These are phyloP conservation scores for Zygnema circumcarinatum DNA, from an alignment of 139 green algal genomes.

Conservation along the genomic window DNA sequence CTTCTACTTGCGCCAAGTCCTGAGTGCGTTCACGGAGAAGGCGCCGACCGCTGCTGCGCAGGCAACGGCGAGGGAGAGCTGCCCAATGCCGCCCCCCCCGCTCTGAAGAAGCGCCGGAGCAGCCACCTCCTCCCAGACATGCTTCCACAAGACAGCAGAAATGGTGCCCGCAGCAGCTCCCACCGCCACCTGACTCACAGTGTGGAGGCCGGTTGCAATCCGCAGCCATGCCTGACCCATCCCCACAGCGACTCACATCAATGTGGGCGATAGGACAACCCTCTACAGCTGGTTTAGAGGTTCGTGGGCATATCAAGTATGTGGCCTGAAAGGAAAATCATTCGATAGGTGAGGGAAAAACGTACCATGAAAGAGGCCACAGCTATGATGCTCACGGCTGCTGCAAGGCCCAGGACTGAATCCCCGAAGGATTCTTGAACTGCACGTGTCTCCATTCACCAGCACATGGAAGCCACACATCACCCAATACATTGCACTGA, in stretches of 20 bases:
- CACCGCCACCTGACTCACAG: neutral
- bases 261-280: neutral
- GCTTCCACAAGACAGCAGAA: neutral
- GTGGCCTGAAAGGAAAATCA: neutral
- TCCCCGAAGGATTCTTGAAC: too few relatives aligned
- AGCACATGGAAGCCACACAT: too few relatives aligned
- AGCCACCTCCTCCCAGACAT: neutral
- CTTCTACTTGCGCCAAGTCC: neutral
- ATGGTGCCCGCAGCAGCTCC: neutral
- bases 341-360: neutral
- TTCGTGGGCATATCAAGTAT: neutral
- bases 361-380: neutral
- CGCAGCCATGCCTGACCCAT: conserved; percentile 20
- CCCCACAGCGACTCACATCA: neutral
- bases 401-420: too few relatives aligned
- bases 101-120: neutral
- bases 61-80: neutral
- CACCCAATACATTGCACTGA: neutral
- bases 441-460: too few relatives aligned
- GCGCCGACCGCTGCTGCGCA: neutral
- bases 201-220: conserved; percentile 16
- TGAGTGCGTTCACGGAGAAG: neutral
- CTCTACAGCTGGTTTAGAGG: neutral
- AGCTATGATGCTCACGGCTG: neutral
- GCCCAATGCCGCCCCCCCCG: neutral